Evolutionary conservation across 257 asterid genomes (phyloP), one percentile per base, ranked within the genome.

Genomic region (Lantana camara): DNA sequence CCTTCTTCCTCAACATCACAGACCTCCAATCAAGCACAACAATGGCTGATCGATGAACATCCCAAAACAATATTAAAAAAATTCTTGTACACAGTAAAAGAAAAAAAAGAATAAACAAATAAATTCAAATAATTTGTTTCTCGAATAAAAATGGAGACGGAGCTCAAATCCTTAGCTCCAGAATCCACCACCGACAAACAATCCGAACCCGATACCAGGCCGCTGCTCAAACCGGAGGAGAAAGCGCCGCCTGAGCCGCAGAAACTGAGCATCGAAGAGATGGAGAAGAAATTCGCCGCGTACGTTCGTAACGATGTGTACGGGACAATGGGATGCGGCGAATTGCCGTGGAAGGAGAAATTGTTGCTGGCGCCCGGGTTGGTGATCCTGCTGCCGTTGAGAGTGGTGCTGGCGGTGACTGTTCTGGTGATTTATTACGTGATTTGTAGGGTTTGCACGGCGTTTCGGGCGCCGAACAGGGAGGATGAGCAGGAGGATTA

Each of bases 401-500:
- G 97, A 46, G 78, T 90, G 60, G 82, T 80, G 42, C 63, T 71
- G 8, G 93, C 82, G 61, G 34, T 40, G 66, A 63, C 70, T 5
- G 44, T 85, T 5, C 19, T 93, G 83, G 77, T 93, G n/a, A 44
- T 73, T 44, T 93, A 90, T 60, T 90, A 93, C 78, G 67, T 80
- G 67, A 84, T 88, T 74, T 93, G 99, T 69, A 74, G 85, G 73
- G 58, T 90, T 57, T 90, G 95, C 58, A 93, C 99, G 45, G 90
- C 85, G 41, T 81, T 83, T 67, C 72, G 57, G 20, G 67, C 77
- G 6, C 96, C 99, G 8, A 81, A 82, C 60, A 64, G 74, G 69
- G 96, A 87, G 79, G 96, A 71, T 7, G 96, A 78, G 78, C 98
- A 90, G 77, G 97, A 93, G 84, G 97, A 88, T 81, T 93, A 77